A percentile compares a stretch with the other conserved stretches of the same genome.
These are phyloP conservation scores for Tephrocybe sp. DNA, from an alignment of 768 basidiomycete species.

Conservation along the genomic window DNA sequence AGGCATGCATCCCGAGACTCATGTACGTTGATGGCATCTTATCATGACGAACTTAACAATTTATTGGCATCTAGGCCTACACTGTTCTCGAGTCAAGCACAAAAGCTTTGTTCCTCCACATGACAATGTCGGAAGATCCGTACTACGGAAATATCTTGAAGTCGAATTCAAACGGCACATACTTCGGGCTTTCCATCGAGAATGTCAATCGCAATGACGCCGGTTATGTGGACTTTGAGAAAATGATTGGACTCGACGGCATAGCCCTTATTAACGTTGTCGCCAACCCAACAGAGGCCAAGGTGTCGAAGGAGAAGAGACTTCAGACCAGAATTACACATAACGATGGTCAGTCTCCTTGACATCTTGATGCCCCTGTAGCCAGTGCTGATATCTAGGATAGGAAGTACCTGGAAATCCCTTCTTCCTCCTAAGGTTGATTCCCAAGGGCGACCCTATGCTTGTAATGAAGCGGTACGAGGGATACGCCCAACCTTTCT, in stretches of 20 bases:
- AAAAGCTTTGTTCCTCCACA: conserved; percentile 90
- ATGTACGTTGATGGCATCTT: conserved; percentile 52
- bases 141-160: conserved; percentile 93
- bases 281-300: conserved; percentile 75
- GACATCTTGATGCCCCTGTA: not conserved
- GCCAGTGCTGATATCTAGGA: not conserved
- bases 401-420: conserved; percentile 87
- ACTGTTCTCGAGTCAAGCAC: conserved; percentile 95
- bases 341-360: conserved; percentile 77
- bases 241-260: conserved; percentile 93
- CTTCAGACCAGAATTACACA: conserved; percentile 91
- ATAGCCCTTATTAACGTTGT: conserved; percentile 94
- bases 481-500: conserved; percentile 11
- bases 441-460: conserved; percentile 71
- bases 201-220: conserved; percentile 86
- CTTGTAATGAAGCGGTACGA: conserved; percentile 65
- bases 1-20: conserved; percentile 84
- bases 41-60: not conserved
- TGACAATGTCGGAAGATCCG: conserved; percentile 86
- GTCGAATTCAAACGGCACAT: conserved; percentile 98
- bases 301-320: conserved; percentile 67
- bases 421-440: conserved; percentile 74
- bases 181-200: conserved; percentile 85
- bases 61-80: conserved; percentile 59
- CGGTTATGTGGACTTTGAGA: conserved; percentile 97